Conservation (phyloP, 106 monocot species). For the Dioscorea dumetorum region DNA sequence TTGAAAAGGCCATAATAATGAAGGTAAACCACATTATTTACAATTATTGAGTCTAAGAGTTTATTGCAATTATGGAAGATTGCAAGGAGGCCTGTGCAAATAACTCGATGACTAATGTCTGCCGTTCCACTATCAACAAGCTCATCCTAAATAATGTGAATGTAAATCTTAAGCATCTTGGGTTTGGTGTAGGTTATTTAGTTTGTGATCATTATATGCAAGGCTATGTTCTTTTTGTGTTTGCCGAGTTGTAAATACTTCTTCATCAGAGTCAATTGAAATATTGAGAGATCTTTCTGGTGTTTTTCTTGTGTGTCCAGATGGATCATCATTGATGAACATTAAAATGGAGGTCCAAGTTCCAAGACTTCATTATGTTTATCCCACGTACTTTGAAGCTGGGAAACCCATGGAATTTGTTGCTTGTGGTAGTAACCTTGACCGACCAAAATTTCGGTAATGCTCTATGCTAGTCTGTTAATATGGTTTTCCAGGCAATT, state of each 20-base stretch:
- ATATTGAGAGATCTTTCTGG: not conserved
- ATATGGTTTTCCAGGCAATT: no score
- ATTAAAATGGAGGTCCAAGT: constrained; percentile 73
- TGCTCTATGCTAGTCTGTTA: not conserved
- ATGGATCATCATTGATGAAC: constrained; percentile 70
- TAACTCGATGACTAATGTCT: no score
- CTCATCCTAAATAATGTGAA: not conserved
- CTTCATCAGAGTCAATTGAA: not conserved
- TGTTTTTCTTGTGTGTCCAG: constrained; percentile 25
- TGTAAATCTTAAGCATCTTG: not conserved
- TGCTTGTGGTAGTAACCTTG: constrained; percentile 79
- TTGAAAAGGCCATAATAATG: no score
- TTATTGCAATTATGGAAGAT: no score
- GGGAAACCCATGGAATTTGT: constrained; percentile 82
- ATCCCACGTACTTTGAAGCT: constrained; percentile 78
- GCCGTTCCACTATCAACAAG: not conserved
- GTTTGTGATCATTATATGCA: not conserved
- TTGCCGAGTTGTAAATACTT: not conserved
- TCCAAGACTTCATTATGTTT: constrained; percentile 82
- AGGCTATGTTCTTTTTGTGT: not conserved
- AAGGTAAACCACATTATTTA: no score
- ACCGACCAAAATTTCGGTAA: constrained; percentile 82
- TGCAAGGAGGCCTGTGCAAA: no score
- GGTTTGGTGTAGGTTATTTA: not conserved
- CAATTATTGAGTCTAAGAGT: no score